Conservation (phyloP, 192 early-diverging fungal genomes). For the Podila epigama region DNA sequence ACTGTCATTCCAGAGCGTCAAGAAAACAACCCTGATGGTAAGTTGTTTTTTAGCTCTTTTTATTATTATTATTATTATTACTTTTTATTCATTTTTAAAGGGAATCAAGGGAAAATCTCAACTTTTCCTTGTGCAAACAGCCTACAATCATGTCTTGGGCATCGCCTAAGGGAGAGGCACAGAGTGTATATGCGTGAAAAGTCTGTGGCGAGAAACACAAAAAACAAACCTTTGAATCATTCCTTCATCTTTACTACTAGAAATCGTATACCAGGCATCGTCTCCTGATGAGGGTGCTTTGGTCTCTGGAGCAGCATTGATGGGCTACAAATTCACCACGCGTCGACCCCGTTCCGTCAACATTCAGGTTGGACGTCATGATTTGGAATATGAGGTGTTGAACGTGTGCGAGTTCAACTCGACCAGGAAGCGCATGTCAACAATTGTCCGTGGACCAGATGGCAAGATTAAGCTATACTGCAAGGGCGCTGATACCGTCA, state of each 20-base stretch:
- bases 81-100: background rate
- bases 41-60: background rate
- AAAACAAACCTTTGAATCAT: background rate
- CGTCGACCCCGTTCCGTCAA: constrained; percentile 68
- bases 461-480: constrained; percentile 90
- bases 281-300: constrained; percentile 98
- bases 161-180: too few relatives aligned
- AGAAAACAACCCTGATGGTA: constrained; percentile 49
- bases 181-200: too few relatives aligned
- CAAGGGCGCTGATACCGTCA: constrained; percentile 98
- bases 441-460: constrained; percentile 86
- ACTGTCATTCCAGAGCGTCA: constrained; percentile 94
- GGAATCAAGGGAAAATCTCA: too few relatives aligned
- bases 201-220: too few relatives aligned
- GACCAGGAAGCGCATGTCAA: constrained; percentile 97
- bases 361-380: constrained; percentile 52
- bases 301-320: constrained; percentile 74
- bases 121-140: too few relatives aligned
- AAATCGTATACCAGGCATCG: constrained; percentile 92
- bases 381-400: constrained; percentile 86
- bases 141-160: too few relatives aligned
- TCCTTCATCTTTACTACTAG: constrained; percentile 19
- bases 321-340: constrained; percentile 74
- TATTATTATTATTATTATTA: background rate
- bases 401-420: constrained; percentile 99